Evolutionary conservation across 768 basidiomycete genomes (phyloP).

Genomic region (Auriculariales sp.): DNA sequence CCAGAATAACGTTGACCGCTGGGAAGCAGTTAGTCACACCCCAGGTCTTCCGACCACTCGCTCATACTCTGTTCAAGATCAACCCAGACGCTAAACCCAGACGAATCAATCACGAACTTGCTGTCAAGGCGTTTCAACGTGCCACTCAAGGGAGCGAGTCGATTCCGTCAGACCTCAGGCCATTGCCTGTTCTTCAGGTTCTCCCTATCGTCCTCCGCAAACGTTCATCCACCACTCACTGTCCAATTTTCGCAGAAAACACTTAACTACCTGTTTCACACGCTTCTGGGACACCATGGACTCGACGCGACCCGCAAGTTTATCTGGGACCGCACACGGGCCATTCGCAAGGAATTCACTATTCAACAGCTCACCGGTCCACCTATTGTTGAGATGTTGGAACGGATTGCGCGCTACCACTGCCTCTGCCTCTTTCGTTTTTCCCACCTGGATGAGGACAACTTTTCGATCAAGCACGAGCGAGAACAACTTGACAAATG

Average conservation of each 20-base stretch:
- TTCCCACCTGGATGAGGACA: slow-evolving; percentile 5
- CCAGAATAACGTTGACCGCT: slow-evolving; percentile 74
- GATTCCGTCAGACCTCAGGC: slow-evolving; percentile 81
- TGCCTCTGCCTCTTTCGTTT: slow-evolving; percentile 60
- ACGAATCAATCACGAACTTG: slow-evolving; percentile 69
- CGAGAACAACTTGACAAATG: slow-evolving; percentile 87
- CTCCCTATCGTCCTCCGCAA: slow-evolving; percentile 5
- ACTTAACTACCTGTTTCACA: slow-evolving; percentile 83
- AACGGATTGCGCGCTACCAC: slow-evolving; percentile 88
- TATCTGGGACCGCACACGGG: slow-evolving; percentile 81
- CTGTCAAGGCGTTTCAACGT: slow-evolving; percentile 91
- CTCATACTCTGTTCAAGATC: slow-evolving; percentile 2
- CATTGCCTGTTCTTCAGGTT: slow-evolving; percentile 71
- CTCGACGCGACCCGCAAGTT: slow-evolving; percentile 65
- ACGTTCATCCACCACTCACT: neutral
- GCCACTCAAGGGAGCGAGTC: slow-evolving; percentile 79
- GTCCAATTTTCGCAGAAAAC: slow-evolving; percentile 40
- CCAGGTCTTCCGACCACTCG: neutral
- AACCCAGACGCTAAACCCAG: slow-evolving; percentile 38
- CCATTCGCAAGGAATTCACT: slow-evolving; percentile 86
- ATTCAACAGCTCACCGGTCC: slow-evolving; percentile 74
- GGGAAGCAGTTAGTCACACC: slow-evolving; percentile 56
- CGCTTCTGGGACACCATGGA: slow-evolving; percentile 54
- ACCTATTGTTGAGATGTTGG: slow-evolving; percentile 77
- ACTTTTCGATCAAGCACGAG: slow-evolving; percentile 53